A percentile compares a stretch with the other conserved stretches of the same genome.
Evolutionary conservation across 176 grass and related monocot species (phyloP).

Genomic region (Juncus inflexus): DNA sequence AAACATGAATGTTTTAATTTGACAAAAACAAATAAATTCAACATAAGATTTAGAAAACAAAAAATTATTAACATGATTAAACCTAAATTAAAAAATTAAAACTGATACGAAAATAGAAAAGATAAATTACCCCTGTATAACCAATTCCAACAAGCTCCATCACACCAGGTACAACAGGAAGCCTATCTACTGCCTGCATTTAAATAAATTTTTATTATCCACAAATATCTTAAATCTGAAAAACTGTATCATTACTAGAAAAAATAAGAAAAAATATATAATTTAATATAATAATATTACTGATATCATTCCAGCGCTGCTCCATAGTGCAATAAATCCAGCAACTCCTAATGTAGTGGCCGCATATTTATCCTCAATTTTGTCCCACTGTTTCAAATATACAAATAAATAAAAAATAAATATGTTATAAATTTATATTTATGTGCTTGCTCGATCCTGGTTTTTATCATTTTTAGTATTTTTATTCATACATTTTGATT

Average conservation of each 20-base stretch:
- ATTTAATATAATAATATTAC: constrained; percentile 28
- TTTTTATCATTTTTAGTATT: constrained; percentile 10
- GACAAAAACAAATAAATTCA: not conserved
- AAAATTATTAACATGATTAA: not conserved
- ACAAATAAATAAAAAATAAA: not conserved
- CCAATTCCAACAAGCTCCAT: constrained; percentile 83
- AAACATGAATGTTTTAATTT: not conserved
- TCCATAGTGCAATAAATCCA: constrained; percentile 65
- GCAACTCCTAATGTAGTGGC: constrained; percentile 55
- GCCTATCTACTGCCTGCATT: constrained; percentile 80
- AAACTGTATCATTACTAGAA: not conserved
- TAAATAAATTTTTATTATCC: no score
- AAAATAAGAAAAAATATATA: no score
- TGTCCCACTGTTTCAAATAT: constrained; percentile 58
- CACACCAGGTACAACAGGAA: constrained; percentile 74
- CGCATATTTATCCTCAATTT: constrained; percentile 80
- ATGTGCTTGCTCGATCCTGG: constrained; percentile 88
- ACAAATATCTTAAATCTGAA: not conserved
- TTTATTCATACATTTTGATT: no score
- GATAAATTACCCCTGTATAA: constrained; percentile 67
- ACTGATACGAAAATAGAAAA: not conserved
- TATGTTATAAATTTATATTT: constrained; percentile 23
- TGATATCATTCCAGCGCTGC: constrained; percentile 63
- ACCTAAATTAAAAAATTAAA: constrained; percentile 10
- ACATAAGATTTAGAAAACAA: not conserved